These are phyloP conservation scores for Fusarium piperis DNA, from an alignment of 2,329 filamentous ascomycete species.

Conservation along the genomic window DNA sequence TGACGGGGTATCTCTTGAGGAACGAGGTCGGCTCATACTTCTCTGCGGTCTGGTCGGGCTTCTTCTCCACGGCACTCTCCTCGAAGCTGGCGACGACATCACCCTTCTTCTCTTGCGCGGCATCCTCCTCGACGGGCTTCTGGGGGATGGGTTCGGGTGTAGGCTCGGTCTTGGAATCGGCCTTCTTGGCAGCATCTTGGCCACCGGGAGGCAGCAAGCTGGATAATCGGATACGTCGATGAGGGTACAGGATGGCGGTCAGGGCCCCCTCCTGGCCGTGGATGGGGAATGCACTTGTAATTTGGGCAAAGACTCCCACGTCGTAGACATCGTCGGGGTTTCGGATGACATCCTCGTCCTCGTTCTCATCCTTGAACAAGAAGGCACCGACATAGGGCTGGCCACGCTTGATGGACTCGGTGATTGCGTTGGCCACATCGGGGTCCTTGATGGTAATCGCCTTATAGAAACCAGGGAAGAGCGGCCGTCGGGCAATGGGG, in stretches of 20 bases:
- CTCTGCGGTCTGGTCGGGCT: slow-evolving; percentile 58
- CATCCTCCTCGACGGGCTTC: slow-evolving; percentile 63
- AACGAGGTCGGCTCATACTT: slow-evolving; percentile 91
- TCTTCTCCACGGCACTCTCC: slow-evolving; percentile 75
- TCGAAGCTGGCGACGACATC: slow-evolving; percentile 98
- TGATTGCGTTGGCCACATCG: slow-evolving; percentile 89
- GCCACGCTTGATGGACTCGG: slow-evolving; percentile 95
- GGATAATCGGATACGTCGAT: slow-evolving; percentile 91
- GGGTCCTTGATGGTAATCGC: slow-evolving; percentile 96
- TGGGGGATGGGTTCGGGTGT: slow-evolving; percentile 68
- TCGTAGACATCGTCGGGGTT: slow-evolving; percentile 92
- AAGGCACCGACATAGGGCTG: slow-evolving; percentile 98
- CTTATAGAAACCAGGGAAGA: slow-evolving; percentile 99
- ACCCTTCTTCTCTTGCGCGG: slow-evolving; percentile 76
- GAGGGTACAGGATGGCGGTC: slow-evolving; percentile 94
- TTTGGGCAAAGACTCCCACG: slow-evolving; percentile 95
- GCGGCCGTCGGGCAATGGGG: slow-evolving; percentile 89
- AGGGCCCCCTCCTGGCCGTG: slow-evolving; percentile 85
- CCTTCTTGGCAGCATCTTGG: slow-evolving; percentile 61
- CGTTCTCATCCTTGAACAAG: slow-evolving; percentile 94
- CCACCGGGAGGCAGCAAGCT: slow-evolving; percentile 76
- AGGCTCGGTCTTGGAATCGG: slow-evolving; percentile 59
- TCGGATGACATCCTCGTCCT: slow-evolving; percentile 93
- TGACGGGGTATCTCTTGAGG: slow-evolving; percentile 89
- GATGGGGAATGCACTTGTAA: slow-evolving; percentile 94